A percentile compares a stretch with the other conserved stretches of the same genome.
Evolutionary conservation across 2,329 filamentous ascomycete species (phyloP).

Genomic region (Aspergillus transmontanensis): DNA sequence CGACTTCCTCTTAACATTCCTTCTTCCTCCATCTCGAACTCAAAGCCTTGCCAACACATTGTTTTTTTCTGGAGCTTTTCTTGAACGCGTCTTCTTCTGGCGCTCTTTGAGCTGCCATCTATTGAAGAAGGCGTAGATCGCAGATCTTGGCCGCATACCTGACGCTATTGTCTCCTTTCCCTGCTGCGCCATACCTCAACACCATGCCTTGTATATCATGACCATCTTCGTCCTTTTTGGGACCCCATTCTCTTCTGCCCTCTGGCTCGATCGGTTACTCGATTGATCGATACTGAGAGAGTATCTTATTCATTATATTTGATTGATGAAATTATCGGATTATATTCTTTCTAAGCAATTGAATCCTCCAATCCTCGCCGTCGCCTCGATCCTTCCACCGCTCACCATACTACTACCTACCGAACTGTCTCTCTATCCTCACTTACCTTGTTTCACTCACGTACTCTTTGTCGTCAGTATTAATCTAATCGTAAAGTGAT

Average conservation of each 20-base stretch:
- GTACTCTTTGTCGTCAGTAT: slow-evolving; percentile 12
- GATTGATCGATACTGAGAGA: slow-evolving; percentile 33
- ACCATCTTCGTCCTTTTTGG: slow-evolving; percentile 41
- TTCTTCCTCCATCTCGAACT: slow-evolving; percentile 22
- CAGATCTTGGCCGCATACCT: slow-evolving; percentile 28
- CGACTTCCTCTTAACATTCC: slow-evolving; percentile 24
- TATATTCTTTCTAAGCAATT: slow-evolving; percentile 15
- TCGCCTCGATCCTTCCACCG: slow-evolving; percentile 14
- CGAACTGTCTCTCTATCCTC: slow-evolving; percentile 11
- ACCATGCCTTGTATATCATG: slow-evolving; percentile 46
- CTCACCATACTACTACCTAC: slow-evolving; percentile 12
- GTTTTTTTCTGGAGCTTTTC: slow-evolving; percentile 19
- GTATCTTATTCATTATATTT: slow-evolving; percentile 20
- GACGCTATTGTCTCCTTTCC: slow-evolving; percentile 16
- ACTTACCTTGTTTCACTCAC: slow-evolving; percentile 10
- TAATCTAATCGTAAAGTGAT: slow-evolving; percentile 24
- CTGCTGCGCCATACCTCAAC: slow-evolving; percentile 9
- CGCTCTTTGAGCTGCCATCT: slow-evolving; percentile 31
- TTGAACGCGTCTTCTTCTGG: slow-evolving; percentile 32
- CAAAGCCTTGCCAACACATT: slow-evolving; percentile 29
- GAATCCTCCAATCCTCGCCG: slow-evolving; percentile 5
- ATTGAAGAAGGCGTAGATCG: slow-evolving; percentile 29
- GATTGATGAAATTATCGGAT: slow-evolving; percentile 18
- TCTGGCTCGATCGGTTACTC: slow-evolving; percentile 30
- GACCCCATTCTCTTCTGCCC: slow-evolving; percentile 32